Conservation (phyloP, 306 rosid genomes). For the Leucaena leucocephala region DNA sequence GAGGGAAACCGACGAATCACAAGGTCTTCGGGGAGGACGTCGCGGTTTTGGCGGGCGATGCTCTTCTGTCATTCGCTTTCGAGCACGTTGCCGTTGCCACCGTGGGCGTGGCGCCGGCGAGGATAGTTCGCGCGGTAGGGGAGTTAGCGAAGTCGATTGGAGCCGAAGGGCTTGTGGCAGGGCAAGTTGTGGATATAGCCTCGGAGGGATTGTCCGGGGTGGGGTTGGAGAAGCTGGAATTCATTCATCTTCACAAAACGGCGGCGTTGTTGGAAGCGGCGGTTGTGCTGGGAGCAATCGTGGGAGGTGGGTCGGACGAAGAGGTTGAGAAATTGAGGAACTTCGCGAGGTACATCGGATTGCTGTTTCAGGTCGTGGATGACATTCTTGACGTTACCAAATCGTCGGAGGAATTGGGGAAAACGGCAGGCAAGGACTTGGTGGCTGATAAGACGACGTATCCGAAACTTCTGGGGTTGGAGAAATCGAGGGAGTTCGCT, state of each 20-base stretch:
- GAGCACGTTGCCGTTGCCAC: conserved; percentile 73
- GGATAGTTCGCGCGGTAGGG: conserved; percentile 56
- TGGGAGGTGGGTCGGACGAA: conserved; percentile 71
- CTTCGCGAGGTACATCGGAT: conserved; percentile 65
- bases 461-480: conserved; percentile 77
- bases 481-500: conserved; percentile 72
- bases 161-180: conserved; percentile 75
- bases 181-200: conserved; percentile 68
- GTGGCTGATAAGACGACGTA: conserved; percentile 80
- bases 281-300: conserved; percentile 69
- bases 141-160: conserved; percentile 74
- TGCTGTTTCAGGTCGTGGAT: conserved; percentile 86
- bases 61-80: conserved; percentile 68
- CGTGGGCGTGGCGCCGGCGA: conserved; percentile 42
- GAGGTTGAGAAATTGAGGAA: conserved; percentile 66
- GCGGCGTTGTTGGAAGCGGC: conserved; percentile 67
- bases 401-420: conserved; percentile 78
- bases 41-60: conserved; percentile 83
- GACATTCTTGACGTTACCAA: conserved; percentile 82
- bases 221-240: conserved; percentile 65
- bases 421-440: conserved; percentile 84
- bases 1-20: conserved; percentile 82
- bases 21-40: conserved; percentile 80
- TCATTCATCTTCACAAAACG: conserved; percentile 74
- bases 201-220: conserved; percentile 65